These are phyloP conservation scores for Aquilaria yunnanensis DNA, from an alignment of 345 rosid genomes.

Conservation along the genomic window DNA sequence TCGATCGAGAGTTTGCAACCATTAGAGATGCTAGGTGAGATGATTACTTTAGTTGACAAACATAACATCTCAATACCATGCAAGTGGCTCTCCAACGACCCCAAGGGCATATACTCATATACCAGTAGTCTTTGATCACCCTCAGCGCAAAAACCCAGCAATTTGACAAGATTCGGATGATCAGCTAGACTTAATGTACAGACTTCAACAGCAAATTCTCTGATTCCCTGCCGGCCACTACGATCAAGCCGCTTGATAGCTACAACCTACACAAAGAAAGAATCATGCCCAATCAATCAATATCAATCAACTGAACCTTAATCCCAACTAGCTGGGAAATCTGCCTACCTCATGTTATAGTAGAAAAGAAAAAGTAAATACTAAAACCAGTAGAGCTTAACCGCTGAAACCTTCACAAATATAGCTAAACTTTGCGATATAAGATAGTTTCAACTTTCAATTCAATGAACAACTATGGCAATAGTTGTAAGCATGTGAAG, in stretches of 20 bases:
- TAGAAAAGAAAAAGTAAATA: too few relatives aligned
- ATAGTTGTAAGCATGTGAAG: too few relatives aligned
- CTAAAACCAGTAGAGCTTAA: too few relatives aligned
- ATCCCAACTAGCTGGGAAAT: too few relatives aligned
- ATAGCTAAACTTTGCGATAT: too few relatives aligned
- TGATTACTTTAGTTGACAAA: neutral
- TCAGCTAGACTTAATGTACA: conserved; percentile 67
- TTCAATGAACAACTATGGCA: too few relatives aligned
- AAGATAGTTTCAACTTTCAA: too few relatives aligned
- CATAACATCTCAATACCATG: conserved; percentile 42
- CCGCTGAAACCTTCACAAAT: too few relatives aligned
- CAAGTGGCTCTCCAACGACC: conserved; percentile 76
- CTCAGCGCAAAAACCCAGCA: conserved; percentile 87
- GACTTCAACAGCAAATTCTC: conserved; percentile 87
- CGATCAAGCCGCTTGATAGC: conserved; percentile 92
- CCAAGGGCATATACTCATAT: conserved; percentile 82
- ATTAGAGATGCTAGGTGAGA: too few relatives aligned
- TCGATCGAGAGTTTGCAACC: neutral
- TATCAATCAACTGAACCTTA: too few relatives aligned
- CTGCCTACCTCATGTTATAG: too few relatives aligned
- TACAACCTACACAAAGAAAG: conserved; percentile 43
- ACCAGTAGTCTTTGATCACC: conserved; percentile 82
- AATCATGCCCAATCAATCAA: too few relatives aligned
- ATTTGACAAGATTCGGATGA: conserved; percentile 80
- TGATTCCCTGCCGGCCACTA: conserved; percentile 73